phyloP scores from a whole-genome alignment of 139 green algal species.

The Volvox africanus region DNA sequence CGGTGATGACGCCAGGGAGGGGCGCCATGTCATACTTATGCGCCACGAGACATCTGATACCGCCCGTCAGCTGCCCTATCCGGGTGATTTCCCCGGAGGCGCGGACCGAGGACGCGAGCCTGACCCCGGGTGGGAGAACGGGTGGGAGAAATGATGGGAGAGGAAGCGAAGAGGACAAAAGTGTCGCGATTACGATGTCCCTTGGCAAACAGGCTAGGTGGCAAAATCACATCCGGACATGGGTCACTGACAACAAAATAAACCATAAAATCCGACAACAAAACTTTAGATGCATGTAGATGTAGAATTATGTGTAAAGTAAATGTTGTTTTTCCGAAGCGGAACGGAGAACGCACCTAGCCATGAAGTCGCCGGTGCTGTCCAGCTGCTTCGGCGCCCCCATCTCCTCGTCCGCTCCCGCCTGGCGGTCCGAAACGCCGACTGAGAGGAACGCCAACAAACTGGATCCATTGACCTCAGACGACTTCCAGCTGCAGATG shows the following conservation, averaged over 20 bases:
- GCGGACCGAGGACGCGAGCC: not conserved
- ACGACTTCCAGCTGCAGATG: not conserved
- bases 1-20: not conserved
- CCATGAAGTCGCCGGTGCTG: not conserved
- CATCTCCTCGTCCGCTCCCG: not conserved
- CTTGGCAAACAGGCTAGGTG: too few relatives aligned
- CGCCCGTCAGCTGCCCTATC: not conserved
- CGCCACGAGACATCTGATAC: not conserved
- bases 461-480: conserved; percentile 10
- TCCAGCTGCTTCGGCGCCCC: not conserved
- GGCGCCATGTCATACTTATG: conserved; percentile 12
- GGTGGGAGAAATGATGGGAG: too few relatives aligned
- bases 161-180: too few relatives aligned
- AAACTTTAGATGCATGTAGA: too few relatives aligned
- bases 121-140: too few relatives aligned
- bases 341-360: not conserved
- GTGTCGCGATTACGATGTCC: too few relatives aligned
- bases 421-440: too few relatives aligned
- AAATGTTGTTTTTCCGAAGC: too few relatives aligned
- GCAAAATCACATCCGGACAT: too few relatives aligned
- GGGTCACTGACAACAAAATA: too few relatives aligned
- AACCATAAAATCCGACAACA: too few relatives aligned
- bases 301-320: too few relatives aligned
- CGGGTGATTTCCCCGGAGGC: not conserved
- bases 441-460: not conserved